Base-by-base conservation (phyloP, 2,329 filamentous ascomycete species). In the Verticillium klebahnii region DNA sequence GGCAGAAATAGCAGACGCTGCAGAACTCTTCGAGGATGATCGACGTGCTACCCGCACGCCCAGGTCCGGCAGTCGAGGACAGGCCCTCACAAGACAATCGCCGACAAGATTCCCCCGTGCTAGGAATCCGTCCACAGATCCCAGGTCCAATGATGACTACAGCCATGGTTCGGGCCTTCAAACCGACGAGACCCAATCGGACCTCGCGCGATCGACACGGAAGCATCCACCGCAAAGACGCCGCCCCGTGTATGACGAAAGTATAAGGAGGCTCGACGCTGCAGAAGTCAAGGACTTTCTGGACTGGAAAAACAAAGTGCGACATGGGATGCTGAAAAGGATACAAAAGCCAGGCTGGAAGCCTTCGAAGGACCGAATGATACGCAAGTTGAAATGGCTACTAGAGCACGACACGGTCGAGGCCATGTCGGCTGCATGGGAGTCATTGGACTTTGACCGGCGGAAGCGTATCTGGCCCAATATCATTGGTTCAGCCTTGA, bases 401-500 rank as follows among this genome's bases (percentile, higher is more conserved):
- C 70, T 73, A n/a, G 66, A 71, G 34, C 62, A 71, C 12, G 68
- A 72, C 3, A 67, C 60, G 29, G 59, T 70, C 11, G 65, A 71
- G 1, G 64, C 64, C 7, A 77, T 80, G 72, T 69, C 66, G 25
- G 65, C 63, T 12, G 69, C 70, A 1, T 80, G 78, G 75, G 60
- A 68, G 14, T 58, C 58, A 9, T 59, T 75, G 5, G 67, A 74
- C 3, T 9, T 61, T 2, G 64, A 71, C 29, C 60, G 62, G 56
- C 70, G 73, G 32, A 63, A 63, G 32, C 45, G 63, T 12, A 64
- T 64, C 32, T 79, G 75, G 77, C 71, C 71, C 5, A 57, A 61
- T 5, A 58, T 72, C 19, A 76, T 80, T 70, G 62, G 79, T 6
- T 74, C 73, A 1, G 72, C 75, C 1, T 60, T 80, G 39, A 66